A percentile compares a stretch with the other conserved stretches of the same genome.
These are phyloP conservation scores for Neoscytalidium dimidiatum DNA, from an alignment of 2,329 filamentous ascomycete genomes.

Conservation along the genomic window DNA sequence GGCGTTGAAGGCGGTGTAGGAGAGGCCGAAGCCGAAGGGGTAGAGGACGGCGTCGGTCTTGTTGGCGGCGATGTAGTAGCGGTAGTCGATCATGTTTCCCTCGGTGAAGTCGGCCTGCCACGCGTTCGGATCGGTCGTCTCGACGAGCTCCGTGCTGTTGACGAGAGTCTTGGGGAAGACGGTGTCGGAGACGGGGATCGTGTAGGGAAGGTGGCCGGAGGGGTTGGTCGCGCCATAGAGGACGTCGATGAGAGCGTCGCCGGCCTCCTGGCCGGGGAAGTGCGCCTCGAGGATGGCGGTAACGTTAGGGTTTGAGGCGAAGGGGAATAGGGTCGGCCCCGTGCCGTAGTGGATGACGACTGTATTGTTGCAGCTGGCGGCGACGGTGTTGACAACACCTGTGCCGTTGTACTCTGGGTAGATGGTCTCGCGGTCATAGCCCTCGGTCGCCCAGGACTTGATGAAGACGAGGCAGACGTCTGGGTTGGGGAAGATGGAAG, in stretches of 20 bases:
- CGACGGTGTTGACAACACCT: conserved; percentile 33
- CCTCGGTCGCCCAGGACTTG: conserved; percentile 55
- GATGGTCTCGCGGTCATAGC: conserved; percentile 42
- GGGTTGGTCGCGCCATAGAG: conserved; percentile 43
- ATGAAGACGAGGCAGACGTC: conserved; percentile 59
- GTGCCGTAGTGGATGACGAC: conserved; percentile 51
- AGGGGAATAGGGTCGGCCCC: conserved; percentile 45
- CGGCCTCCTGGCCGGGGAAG: conserved; percentile 44
- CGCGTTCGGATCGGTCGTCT: conserved; percentile 36
- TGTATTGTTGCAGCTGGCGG: conserved; percentile 52
- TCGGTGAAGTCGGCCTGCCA: conserved; percentile 56
- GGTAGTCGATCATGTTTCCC: conserved; percentile 56
- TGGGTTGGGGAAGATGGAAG: conserved; percentile 30
- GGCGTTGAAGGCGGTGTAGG: conserved; percentile 38
- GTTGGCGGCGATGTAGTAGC: conserved; percentile 48
- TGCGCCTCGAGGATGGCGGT: conserved; percentile 44
- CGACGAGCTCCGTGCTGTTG: conserved; percentile 36
- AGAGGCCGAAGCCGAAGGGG: conserved; percentile 41
- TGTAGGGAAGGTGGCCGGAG: conserved; percentile 41
- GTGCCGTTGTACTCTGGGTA: conserved; percentile 43
- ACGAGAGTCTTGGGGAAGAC: conserved; percentile 32
- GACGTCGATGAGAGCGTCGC: conserved; percentile 43
- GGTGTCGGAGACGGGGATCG: conserved; percentile 38
- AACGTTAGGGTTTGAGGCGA: conserved; percentile 39
- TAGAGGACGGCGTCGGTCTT: conserved; percentile 28